phyloP scores from a whole-genome alignment of 2,329 filamentous ascomycete species.

The Ophiostoma tasmaniense region DNA sequence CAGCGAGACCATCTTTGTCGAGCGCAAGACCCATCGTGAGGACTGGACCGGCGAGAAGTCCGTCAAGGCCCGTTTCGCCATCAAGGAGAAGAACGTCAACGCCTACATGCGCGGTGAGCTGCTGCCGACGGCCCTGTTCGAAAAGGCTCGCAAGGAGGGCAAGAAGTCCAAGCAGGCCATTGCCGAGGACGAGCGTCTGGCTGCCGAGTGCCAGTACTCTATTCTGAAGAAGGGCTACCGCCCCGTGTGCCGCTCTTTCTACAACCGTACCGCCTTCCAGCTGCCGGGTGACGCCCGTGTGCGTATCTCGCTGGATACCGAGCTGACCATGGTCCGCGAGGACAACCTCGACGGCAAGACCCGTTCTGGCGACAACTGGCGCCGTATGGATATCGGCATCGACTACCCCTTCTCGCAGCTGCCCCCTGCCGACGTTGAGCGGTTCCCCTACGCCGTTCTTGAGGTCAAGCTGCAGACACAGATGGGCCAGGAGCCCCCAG shows the following conservation, averaged over 20 bases:
- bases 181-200: constrained; percentile 79
- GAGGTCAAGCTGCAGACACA: constrained; percentile 98
- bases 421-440: constrained; percentile 72
- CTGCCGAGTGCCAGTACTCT: constrained; percentile 88
- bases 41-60: constrained; percentile 99
- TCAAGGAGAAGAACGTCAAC: constrained; percentile 98
- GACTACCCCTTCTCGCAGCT: constrained; percentile 91
- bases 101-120: constrained; percentile 77
- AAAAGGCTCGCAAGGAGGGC: constrained; percentile 89
- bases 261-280: constrained; percentile 97
- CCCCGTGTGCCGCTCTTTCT: constrained; percentile 91
- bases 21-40: constrained; percentile 95
- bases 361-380: constrained; percentile 82
- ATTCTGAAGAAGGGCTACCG: constrained; percentile 77
- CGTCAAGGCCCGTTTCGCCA: constrained; percentile 88
- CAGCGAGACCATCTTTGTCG: constrained; percentile 88
- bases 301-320: constrained; percentile 92
- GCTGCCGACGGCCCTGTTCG: constrained; percentile 81
- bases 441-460: constrained; percentile 91
- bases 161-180: constrained; percentile 93
- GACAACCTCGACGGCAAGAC: constrained; percentile 79
- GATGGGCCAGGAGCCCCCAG: constrained; percentile 84
- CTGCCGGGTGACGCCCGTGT: constrained; percentile 92
- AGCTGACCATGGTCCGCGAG: constrained; percentile 89
- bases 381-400: constrained; percentile 93